Base-by-base conservation (phyloP, 2,329 filamentous ascomycete genomes). In the Blumeriella jaapii region DNA sequence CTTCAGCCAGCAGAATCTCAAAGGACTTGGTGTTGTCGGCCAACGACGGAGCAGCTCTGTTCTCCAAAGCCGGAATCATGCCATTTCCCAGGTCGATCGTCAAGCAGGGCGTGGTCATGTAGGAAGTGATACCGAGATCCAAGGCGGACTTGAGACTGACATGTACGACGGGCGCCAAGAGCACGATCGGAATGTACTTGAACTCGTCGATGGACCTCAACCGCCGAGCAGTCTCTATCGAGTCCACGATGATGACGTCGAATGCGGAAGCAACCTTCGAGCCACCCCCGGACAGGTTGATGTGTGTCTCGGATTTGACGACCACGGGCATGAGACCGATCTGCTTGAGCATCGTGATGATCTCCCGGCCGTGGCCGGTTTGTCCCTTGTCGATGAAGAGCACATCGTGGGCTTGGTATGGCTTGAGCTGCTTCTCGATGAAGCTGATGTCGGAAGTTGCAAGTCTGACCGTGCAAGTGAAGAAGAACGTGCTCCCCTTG, bases 51-150 rank as follows among this genome's bases (percentile, higher is more conserved):
- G 87, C 91, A 5, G 89, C 87, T 34, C 89, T 73, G 51, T 93
- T 93, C 61, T 96, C 91, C 15, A 98, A 67, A 3, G 91, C 91
- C 5, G 91, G 91, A 12, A 96, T 82, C 72, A 98, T 87, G 47
- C 87, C 89, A 53, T 96, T 96, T 41, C 86, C 87, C 39, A 98
- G 66, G 58, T 98, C 91, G 44, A 95, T 93, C 4, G 89, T 75
- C 53, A 89, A 73, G 61, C 91, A 96, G 6, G 91, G 91, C 11
- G 86, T 94, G 2, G 91, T 96, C 86, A 96, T 95, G 60, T 95
- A 96, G 32, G 87, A 95, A n/a, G 87, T 93, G 49, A 98, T 94
- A 44, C 91, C 89, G 45, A 96, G 71, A 57, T 96, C 91, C 40
- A 96, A 65, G 39, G 89, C 91, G 3, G 85, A 91, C 63, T 94